A percentile compares a stretch with the other conserved stretches of the same genome.
These are phyloP conservation scores for Lipomyces spencermartinsiae DNA, from an alignment of 805 yeast species.

Conservation along the genomic window DNA sequence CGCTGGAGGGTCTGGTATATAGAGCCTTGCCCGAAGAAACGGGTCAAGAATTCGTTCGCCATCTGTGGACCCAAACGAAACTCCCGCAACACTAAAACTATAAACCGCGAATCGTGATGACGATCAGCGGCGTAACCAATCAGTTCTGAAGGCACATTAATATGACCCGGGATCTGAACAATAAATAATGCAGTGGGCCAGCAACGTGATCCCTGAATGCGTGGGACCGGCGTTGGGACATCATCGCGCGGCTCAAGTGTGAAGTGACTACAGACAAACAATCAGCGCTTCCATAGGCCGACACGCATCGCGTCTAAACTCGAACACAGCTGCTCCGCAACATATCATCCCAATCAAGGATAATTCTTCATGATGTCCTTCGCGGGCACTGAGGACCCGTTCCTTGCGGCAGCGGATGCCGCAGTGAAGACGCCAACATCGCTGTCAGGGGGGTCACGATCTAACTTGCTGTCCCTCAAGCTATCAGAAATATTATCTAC, in stretches of 20 bases:
- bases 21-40: constrained; percentile 38
- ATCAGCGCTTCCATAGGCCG: neutral
- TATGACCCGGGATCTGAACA: neutral
- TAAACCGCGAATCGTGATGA: neutral
- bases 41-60: constrained; percentile 31
- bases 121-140: neutral
- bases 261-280: neutral
- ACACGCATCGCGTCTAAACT: neutral
- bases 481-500: constrained; percentile 43
- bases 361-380: constrained; percentile 21
- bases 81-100: neutral
- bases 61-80: neutral
- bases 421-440: constrained; percentile 27
- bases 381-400: constrained; percentile 21
- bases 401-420: constrained; percentile 8
- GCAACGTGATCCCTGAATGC: neutral
- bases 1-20: constrained; percentile 37
- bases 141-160: neutral
- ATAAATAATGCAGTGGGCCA: neutral
- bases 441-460: constrained; percentile 21
- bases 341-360: neutral
- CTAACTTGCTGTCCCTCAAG: constrained; percentile 34
- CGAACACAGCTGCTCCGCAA: neutral
- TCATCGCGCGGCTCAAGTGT: neutral
- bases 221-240: neutral